phyloP scores from a whole-genome alignment of 2,329 filamentous ascomycete species.

The Xylaria sp. region DNA sequence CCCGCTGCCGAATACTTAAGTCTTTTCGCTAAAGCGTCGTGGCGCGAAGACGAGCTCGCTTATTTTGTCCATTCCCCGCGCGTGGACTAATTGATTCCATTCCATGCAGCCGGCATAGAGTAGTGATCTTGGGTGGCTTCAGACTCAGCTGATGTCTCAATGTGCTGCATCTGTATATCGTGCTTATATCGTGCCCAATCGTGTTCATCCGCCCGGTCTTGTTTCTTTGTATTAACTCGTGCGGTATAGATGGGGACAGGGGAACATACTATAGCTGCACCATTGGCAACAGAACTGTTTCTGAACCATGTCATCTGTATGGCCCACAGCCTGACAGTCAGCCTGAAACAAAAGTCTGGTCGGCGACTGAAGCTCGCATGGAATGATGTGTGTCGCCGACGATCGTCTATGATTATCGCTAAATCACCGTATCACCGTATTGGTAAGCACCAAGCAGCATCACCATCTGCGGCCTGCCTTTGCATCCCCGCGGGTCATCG shows the following conservation, averaged over 20 bases:
- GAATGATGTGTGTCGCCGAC: conserved; percentile 2
- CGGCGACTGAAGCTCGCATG: conserved; percentile 7
- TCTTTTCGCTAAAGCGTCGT: conserved; percentile 6
- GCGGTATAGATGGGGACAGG: background rate
- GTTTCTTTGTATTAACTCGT: background rate
- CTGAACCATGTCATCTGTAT: conserved; percentile 13
- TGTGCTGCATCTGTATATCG: background rate
- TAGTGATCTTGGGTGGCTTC: background rate
- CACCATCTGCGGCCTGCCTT: conserved; percentile 19
- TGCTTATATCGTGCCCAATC: no score
- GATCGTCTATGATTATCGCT: conserved; percentile 17
- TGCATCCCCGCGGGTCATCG: conserved; percentile 23
- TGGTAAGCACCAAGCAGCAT: conserved; percentile 25
- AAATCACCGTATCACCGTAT: conserved; percentile 1
- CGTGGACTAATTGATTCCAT: background rate
- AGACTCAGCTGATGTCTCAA: conserved; percentile 29
- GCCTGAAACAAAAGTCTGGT: background rate
- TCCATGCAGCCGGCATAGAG: conserved; percentile 1
- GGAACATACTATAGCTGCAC: background rate
- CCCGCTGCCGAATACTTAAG: background rate
- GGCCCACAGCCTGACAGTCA: background rate
- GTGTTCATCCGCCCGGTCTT: background rate
- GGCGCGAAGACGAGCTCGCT: conserved; percentile 16
- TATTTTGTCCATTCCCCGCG: conserved; percentile 13
- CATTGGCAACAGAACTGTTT: conserved; percentile 5